Conservation (phyloP, 208 protist genomes). For the Acanthamoeba triangularis region DNA sequence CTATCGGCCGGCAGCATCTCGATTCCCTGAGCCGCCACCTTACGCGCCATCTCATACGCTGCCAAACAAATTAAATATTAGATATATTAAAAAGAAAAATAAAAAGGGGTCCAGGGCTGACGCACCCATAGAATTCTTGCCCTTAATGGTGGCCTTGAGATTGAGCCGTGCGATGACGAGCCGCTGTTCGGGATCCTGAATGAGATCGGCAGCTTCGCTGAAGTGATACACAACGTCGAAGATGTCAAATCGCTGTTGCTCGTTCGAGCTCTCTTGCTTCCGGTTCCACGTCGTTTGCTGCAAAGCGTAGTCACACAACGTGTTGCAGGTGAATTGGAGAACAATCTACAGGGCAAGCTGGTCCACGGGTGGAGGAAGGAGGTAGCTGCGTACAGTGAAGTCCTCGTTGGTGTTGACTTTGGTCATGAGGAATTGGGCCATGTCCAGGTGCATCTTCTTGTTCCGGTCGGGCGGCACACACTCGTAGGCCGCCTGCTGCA, state of each 20-base stretch:
- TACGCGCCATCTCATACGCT: conserved; percentile 71
- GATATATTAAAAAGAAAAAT: neutral
- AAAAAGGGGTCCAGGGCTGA: neutral
- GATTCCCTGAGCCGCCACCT: conserved; percentile 65
- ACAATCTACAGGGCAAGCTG: neutral
- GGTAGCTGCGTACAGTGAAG: neutral
- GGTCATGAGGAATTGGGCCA: conserved; percentile 42
- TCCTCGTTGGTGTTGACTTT: conserved; percentile 58
- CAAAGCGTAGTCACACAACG: neutral
- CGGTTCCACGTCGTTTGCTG: neutral
- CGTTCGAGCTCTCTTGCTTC: neutral
- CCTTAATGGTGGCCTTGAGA: conserved; percentile 51
- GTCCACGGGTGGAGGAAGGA: neutral
- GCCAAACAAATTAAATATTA: neutral
- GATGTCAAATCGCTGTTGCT: conserved; percentile 52
- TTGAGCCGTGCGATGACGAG: conserved; percentile 47
- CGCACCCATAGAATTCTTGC: conserved; percentile 70
- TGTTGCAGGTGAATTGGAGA: neutral
- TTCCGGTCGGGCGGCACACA: conserved; percentile 15
- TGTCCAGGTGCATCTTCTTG: conserved; percentile 40
- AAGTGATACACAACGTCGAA: conserved; percentile 64
- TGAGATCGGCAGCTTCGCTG: conserved; percentile 31
- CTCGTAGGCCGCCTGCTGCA: conserved; percentile 61
- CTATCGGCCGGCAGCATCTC: conserved; percentile 27
- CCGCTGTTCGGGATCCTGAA: conserved; percentile 19